phyloP scores from a whole-genome alignment of 2,329 filamentous ascomycete genomes.

The Allantophomopsis lycopodina region DNA sequence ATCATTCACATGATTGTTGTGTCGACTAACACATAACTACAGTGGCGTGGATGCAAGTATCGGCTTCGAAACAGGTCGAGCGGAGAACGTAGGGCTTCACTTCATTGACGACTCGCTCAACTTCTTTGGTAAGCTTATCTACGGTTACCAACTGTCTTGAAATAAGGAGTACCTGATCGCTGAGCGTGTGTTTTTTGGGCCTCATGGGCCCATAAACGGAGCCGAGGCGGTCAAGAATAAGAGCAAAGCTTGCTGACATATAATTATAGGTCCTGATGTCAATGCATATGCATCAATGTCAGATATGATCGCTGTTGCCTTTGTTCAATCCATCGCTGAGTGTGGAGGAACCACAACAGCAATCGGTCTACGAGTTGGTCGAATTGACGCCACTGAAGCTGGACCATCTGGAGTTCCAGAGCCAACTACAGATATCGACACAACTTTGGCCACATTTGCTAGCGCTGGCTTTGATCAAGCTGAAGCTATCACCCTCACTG shows the following conservation, averaged over 20 bases:
- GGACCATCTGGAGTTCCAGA: constrained; percentile 38
- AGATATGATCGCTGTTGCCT: constrained; percentile 39
- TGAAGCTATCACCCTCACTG: constrained; percentile 46
- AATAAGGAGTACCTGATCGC: too few species aligned
- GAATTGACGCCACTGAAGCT: constrained; percentile 34
- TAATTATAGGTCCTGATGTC: too few species aligned
- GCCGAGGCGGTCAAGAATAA: too few species aligned
- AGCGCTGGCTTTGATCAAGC: constrained; percentile 30
- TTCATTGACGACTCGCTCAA: too few species aligned
- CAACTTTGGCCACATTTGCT: constrained; percentile 34
- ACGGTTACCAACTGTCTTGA: too few species aligned
- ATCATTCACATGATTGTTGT: not conserved
- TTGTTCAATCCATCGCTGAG: constrained; percentile 41
- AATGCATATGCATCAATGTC: not conserved
- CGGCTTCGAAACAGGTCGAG: too few species aligned
- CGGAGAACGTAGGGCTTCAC: too few species aligned
- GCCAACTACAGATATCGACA: constrained; percentile 38
- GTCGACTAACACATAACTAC: not conserved
- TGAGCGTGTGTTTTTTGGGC: too few species aligned
- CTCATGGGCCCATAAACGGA: too few species aligned
- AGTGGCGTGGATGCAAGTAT: too few species aligned
- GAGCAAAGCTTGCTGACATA: too few species aligned
- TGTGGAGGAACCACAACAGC: constrained; percentile 43
- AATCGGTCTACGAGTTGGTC: constrained; percentile 29
- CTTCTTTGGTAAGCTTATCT: too few species aligned